Evolutionary conservation across 2,329 filamentous ascomycete species (phyloP), one percentile per base, ranked within the genome.

Genomic region (Beauveria asiatica): DNA sequence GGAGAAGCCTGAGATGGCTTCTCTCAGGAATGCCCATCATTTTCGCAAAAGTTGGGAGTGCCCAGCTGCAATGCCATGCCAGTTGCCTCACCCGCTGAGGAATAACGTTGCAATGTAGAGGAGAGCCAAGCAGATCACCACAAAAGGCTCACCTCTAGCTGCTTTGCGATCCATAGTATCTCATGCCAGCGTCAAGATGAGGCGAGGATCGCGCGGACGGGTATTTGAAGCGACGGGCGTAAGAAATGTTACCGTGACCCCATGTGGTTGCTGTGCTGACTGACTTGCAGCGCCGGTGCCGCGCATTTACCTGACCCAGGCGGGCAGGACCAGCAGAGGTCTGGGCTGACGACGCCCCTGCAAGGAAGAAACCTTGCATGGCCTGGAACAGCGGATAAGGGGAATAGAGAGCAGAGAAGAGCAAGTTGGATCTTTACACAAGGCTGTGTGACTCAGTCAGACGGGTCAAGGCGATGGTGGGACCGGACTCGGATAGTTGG

Each of bases 201-300:
- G 19, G n/a, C 27, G 42, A 19, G 30, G 30, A 33, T 33, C 10
- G 41, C n/a, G 21, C 16, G 19, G 30, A 37, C 27, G 42, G 42
- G 45, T 25, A 41, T 5, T 16, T 19, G 55, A 42, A 57, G 54
- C 44, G 44, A 49, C 44, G 33, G 44, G 17, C 16, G 44, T 41
- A 50, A 41, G 48, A 58, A 58, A 51, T 33, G 46, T 16, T 33
- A 50, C 48, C 21, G n/a, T 23, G 27, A 48, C 30, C 42, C 17
- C 25, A 49, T 30, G 44, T 57, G 46, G 56, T 58, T 58, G 56
- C 48, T 42, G 25, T 51, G 56, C 56, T 58, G 55, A 50, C 23
- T 44, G 27, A 33, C 51, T 54, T 42, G 19, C 46, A 25, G 37
- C 39, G 37, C 37, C 23, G 11, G 21, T 46, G 46, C 46, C 48